Evolutionary conservation across 1,284 basidiomycete genomes (phyloP).

Genomic region (Cutaneotrichosporon mucoides): DNA sequence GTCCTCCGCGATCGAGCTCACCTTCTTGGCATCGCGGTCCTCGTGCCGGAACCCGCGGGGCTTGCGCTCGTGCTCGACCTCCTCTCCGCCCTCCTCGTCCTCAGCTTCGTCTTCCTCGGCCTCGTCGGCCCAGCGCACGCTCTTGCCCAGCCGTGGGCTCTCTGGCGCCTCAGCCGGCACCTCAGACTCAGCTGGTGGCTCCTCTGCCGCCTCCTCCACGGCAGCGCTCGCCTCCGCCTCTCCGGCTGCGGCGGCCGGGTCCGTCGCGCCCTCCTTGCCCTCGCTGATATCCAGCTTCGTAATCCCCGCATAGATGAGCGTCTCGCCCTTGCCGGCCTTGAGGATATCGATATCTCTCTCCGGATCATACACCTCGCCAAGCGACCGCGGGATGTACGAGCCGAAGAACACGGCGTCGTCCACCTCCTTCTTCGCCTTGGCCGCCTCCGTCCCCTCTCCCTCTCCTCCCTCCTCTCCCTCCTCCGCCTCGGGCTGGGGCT

Average conservation of each 20-base stretch:
- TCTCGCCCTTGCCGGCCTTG: slow-evolving; percentile 62
- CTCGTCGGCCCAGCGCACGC: slow-evolving; percentile 19
- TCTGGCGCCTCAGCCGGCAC: slow-evolving; percentile 13
- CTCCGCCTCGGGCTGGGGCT: too few species aligned
- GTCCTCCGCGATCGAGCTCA: slow-evolving; percentile 36
- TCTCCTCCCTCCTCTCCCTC: not conserved
- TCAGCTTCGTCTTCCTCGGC: slow-evolving; percentile 36
- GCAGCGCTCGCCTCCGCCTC: not conserved
- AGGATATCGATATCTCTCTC: slow-evolving; percentile 80
- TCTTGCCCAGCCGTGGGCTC: slow-evolving; percentile 10
- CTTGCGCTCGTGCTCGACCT: slow-evolving; percentile 54
- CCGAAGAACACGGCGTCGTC: slow-evolving; percentile 83
- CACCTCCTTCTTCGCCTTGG: slow-evolving; percentile 45
- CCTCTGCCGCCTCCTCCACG: not conserved
- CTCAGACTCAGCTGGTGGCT: not conserved
- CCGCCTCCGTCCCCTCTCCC: not conserved
- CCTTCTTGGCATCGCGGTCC: slow-evolving; percentile 88
- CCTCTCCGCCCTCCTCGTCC: slow-evolving; percentile 44
- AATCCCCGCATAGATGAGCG: slow-evolving; percentile 77
- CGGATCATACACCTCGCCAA: slow-evolving; percentile 88
- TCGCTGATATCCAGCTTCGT: slow-evolving; percentile 63
- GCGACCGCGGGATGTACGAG: slow-evolving; percentile 85
- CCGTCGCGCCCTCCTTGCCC: slow-evolving; percentile 9
- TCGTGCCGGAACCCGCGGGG: slow-evolving; percentile 84
- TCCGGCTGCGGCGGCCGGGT: not conserved